Evolutionary conservation across 1,284 basidiomycete genomes (phyloP).

Genomic region (Phaffia rhodozyma): DNA sequence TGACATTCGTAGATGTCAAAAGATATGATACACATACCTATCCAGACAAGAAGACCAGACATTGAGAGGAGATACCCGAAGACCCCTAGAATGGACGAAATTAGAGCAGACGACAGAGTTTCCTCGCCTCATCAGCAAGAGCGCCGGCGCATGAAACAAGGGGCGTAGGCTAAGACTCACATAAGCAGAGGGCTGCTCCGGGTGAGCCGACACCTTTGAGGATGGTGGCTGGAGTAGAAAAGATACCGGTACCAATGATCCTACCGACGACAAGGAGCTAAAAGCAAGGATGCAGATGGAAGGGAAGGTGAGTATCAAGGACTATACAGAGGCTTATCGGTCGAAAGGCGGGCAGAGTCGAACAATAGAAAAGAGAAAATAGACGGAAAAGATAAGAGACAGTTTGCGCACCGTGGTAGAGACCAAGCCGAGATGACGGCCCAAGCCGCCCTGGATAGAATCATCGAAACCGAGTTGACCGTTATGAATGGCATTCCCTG

Average conservation of each 20-base stretch:
- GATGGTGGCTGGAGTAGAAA: constrained; percentile 57
- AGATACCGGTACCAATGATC: constrained; percentile 57
- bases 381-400: not conserved
- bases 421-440: constrained; percentile 43
- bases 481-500: too few species aligned
- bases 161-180: too few species aligned
- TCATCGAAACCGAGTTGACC: constrained; percentile 1
- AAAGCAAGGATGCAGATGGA: not conserved
- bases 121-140: too few species aligned
- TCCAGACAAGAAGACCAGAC: constrained; percentile 50
- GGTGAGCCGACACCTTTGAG: constrained; percentile 51
- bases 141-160: too few species aligned
- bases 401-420: constrained; percentile 34
- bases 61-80: constrained; percentile 48
- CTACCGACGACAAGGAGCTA: constrained; percentile 34
- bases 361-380: not conserved
- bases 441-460: constrained; percentile 43
- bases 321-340: not conserved
- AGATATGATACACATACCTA: constrained; percentile 36
- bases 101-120: too few species aligned
- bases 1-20: not conserved
- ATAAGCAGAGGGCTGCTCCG: constrained; percentile 43
- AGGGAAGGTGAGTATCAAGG: not conserved
- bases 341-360: too few species aligned
- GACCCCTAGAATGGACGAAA: constrained; percentile 47